Evolutionary conservation across 306 rosid species (phyloP).

Genomic region (Arachis stenosperma): DNA sequence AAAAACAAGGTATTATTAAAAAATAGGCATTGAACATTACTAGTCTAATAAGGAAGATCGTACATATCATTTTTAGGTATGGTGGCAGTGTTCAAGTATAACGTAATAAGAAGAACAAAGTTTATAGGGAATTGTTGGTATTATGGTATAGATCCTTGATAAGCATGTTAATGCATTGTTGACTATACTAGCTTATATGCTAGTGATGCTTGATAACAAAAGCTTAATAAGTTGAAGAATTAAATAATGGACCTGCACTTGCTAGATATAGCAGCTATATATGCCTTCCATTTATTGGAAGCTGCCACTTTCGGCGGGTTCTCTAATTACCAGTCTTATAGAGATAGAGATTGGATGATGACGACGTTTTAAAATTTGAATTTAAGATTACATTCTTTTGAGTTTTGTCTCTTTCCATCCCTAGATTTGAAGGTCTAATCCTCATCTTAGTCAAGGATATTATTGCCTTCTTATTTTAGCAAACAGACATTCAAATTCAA

Average conservation of each 20-base stretch:
- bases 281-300: neutral
- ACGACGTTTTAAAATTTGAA: too few relatives aligned
- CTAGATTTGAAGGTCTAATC: constrained; percentile 3
- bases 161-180: constrained; percentile 15
- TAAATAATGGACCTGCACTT: constrained; percentile 19
- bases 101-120: neutral
- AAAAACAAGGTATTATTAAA: too few relatives aligned
- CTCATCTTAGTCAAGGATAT: neutral
- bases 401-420: neutral
- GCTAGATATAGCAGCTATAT: neutral
- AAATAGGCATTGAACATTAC: too few relatives aligned
- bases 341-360: neutral
- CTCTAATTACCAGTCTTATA: neutral
- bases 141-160: neutral
- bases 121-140: neutral
- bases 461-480: neutral
- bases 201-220: constrained; percentile 7
- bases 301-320: constrained; percentile 22
- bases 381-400: neutral
- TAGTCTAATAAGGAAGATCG: neutral
- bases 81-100: neutral
- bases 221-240: neutral
- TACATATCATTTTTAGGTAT: neutral
- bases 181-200: neutral
- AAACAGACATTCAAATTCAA: neutral